These are phyloP conservation scores for Diplodia scrobiculata DNA, from an alignment of 2,329 filamentous ascomycete genomes.

Conservation along the genomic window DNA sequence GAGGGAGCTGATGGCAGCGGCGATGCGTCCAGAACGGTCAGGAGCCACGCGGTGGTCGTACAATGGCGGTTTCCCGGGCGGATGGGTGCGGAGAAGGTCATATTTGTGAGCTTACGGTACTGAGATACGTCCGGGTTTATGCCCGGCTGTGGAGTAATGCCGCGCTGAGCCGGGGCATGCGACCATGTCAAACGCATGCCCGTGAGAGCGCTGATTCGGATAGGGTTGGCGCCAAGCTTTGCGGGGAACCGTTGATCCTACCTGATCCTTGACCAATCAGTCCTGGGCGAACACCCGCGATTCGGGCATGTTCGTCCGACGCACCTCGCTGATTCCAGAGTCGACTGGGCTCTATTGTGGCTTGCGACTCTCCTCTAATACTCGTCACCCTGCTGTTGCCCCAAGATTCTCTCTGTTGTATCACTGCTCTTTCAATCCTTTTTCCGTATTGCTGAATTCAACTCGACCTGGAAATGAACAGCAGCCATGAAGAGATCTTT, in stretches of 20 bases:
- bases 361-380: conserved; percentile 1
- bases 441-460: not conserved
- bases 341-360: not conserved
- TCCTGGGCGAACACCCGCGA: conserved; percentile 1
- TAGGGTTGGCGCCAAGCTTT: conserved; percentile 24
- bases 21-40: conserved; percentile 22
- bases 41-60: not conserved
- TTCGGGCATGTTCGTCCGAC: conserved; percentile 16
- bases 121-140: conserved; percentile 12
- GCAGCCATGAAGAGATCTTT: conserved; percentile 56
- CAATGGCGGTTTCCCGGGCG: conserved; percentile 19
- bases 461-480: conserved; percentile 18
- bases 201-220: not conserved
- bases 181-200: not conserved
- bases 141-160: conserved; percentile 16
- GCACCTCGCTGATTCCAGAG: conserved; percentile 1
- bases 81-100: conserved; percentile 21
- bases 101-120: conserved; percentile 21
- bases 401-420: not conserved
- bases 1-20: conserved; percentile 8
- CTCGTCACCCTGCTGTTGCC: not conserved
- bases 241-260: conserved; percentile 17
- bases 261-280: conserved; percentile 16
- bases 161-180: not conserved
- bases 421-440: conserved; percentile 9